phyloP scores from a whole-genome alignment of 805 yeast species.

The Saturnispora serradocipensis region DNA sequence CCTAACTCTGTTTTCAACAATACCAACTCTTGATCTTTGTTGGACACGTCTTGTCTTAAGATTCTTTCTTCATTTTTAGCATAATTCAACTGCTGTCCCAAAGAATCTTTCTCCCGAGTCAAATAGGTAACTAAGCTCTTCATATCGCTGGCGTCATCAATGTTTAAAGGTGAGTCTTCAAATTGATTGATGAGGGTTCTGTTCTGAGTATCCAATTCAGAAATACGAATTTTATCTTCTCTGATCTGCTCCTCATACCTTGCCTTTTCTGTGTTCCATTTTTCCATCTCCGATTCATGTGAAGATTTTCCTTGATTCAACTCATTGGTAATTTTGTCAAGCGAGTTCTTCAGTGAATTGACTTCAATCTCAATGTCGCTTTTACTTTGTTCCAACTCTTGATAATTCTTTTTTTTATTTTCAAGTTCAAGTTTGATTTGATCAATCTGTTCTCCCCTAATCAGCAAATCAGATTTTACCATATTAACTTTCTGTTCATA shows the following conservation, averaged over 20 bases:
- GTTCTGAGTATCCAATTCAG: conserved; percentile 61
- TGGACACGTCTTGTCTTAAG: conserved; percentile 41
- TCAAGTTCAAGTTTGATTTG: conserved; percentile 17
- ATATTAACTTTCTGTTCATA: conserved; percentile 25
- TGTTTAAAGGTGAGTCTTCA: conserved; percentile 26
- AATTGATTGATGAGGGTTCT: conserved; percentile 59
- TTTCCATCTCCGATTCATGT: conserved; percentile 30
- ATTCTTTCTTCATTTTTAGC: conserved; percentile 45
- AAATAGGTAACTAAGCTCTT: conserved; percentile 51
- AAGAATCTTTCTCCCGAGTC: conserved; percentile 67
- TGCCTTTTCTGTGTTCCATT: conserved; percentile 37
- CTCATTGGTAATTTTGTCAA: not conserved
- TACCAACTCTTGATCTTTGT: conserved; percentile 41
- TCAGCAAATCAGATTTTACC: conserved; percentile 25
- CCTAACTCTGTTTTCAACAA: conserved; percentile 41
- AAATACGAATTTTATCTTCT: conserved; percentile 34
- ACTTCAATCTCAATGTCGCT: conserved; percentile 10
- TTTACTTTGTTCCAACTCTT: conserved; percentile 14
- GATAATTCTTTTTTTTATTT: conserved; percentile 21
- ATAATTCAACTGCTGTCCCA: conserved; percentile 48
- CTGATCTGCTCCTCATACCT: conserved; percentile 40
- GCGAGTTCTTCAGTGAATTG: conserved; percentile 8
- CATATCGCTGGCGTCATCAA: conserved; percentile 25
- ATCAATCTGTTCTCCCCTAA: conserved; percentile 17
- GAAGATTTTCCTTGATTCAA: conserved; percentile 20